Percentiles rank a stretch among this genome's conserved stretches.
These are phyloP conservation scores for Lathyrus aphaca DNA, from an alignment of 306 rosid species.

Conservation along the genomic window DNA sequence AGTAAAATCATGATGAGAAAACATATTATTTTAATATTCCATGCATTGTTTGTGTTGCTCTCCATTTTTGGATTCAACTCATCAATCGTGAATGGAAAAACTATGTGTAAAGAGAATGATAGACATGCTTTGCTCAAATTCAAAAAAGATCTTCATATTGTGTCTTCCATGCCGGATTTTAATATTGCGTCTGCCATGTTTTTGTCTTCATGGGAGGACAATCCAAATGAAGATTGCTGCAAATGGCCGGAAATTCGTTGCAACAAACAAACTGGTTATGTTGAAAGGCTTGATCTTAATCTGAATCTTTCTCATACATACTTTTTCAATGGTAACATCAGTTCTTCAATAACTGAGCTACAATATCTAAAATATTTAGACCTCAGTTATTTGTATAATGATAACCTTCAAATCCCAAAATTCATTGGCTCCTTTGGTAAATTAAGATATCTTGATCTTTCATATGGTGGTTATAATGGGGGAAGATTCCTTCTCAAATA, in stretches of 20 bases:
- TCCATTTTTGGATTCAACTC: too few species aligned
- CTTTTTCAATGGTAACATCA: not conserved
- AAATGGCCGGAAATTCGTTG: not conserved
- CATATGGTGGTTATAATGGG: not conserved
- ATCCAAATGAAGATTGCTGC: conserved; percentile 3
- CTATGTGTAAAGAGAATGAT: not conserved
- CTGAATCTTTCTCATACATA: not conserved
- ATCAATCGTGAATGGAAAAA: too few species aligned
- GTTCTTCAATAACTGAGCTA: conserved; percentile 3
- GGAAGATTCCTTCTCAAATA: too few species aligned
- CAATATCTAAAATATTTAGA: conserved; percentile 1
- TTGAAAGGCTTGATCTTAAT: conserved; percentile 5
- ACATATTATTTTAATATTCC: not conserved
- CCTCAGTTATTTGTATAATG: not conserved
- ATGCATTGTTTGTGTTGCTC: not conserved
- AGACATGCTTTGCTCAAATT: not conserved
- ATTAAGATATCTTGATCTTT: conserved; percentile 23
- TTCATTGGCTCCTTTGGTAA: conserved; percentile 14
- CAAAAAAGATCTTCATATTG: conserved; percentile 20
- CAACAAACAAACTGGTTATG: conserved; percentile 19
- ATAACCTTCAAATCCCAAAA: not conserved
- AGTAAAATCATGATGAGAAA: not conserved
- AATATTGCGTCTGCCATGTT: not conserved
- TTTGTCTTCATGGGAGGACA: conserved; percentile 16
- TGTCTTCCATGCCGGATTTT: too few species aligned